A percentile compares a stretch with the other conserved stretches of the same genome.
Evolutionary conservation across 2,329 filamentous ascomycete species (phyloP).

Genomic region (Aureobasidium pullulans): DNA sequence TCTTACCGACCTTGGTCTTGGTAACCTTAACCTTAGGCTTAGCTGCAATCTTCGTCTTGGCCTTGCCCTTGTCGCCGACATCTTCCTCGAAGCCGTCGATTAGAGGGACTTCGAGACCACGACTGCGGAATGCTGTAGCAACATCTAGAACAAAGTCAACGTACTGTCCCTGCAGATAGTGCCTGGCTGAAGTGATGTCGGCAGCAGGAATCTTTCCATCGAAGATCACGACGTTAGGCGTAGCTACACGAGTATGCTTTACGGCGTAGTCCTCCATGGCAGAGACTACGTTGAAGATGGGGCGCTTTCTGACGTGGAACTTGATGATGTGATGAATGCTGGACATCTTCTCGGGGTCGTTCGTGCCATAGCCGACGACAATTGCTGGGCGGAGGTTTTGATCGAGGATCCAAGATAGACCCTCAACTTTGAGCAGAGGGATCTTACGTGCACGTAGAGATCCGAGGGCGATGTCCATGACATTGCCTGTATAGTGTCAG

Average conservation of each 20-base stretch:
- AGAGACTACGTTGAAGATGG: constrained; percentile 1
- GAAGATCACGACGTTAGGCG: neutral
- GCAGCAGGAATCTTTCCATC: neutral
- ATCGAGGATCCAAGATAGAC: neutral
- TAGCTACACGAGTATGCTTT: constrained; percentile 3
- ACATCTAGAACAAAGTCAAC: neutral
- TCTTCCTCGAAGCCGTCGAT: neutral
- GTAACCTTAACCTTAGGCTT: neutral
- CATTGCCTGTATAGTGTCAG: neutral
- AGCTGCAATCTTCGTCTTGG: neutral
- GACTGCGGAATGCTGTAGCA: neutral
- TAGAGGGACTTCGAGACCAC: neutral
- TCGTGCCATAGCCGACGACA: neutral
- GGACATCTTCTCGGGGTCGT: constrained; percentile 4
- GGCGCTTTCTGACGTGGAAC: neutral
- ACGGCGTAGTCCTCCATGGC: neutral
- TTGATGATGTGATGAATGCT: constrained; percentile 5
- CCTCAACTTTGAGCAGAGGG: neutral
- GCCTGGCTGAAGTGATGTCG: neutral
- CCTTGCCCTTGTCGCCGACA: neutral
- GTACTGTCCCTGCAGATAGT: neutral
- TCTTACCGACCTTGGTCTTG: neutral
- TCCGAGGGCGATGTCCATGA: constrained; percentile 3
- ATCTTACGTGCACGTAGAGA: neutral
- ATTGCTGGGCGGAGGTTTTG: neutral